Conservation (phyloP, 2,329 filamentous ascomycete genomes). For the Penicillium concentricum region DNA sequence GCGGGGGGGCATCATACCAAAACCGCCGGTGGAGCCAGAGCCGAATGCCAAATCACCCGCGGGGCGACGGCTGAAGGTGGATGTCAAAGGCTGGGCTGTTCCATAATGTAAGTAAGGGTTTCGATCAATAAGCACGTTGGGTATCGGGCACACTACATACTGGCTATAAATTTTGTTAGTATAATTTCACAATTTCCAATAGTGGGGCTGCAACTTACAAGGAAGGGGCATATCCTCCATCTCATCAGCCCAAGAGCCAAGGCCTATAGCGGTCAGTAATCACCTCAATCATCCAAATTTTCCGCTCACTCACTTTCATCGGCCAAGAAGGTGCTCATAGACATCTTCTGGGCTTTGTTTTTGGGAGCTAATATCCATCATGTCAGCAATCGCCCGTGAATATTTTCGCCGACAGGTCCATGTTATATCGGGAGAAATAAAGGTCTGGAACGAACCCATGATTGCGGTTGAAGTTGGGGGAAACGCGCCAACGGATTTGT, state of each 20-base stretch:
- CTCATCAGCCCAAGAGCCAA: slow-evolving; percentile 97
- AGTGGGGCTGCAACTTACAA: slow-evolving; percentile 55
- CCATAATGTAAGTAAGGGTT: slow-evolving; percentile 20
- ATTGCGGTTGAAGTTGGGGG: slow-evolving; percentile 52
- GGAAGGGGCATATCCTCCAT: slow-evolving; percentile 82
- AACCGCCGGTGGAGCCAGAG: slow-evolving; percentile 27
- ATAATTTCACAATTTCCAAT: slow-evolving; percentile 4
- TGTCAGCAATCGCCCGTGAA: not conserved
- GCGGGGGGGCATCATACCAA: slow-evolving; percentile 21
- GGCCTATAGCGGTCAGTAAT: slow-evolving; percentile 50
- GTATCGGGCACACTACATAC: slow-evolving; percentile 23
- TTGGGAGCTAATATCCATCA: slow-evolving; percentile 61
- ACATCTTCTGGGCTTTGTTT: slow-evolving; percentile 94
- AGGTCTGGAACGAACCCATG: slow-evolving; percentile 51
- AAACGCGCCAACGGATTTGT: slow-evolving; percentile 43
- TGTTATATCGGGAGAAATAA: not conserved
- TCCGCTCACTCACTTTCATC: slow-evolving; percentile 71
- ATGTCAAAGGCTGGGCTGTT: slow-evolving; percentile 42
- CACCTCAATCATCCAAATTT: slow-evolving; percentile 6
- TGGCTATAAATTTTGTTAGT: slow-evolving; percentile 29
- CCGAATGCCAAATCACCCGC: slow-evolving; percentile 44
- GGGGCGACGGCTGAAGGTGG: slow-evolving; percentile 52
- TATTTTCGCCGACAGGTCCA: not conserved
- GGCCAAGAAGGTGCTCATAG: slow-evolving; percentile 90
- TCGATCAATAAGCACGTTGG: slow-evolving; percentile 2